A percentile compares a stretch with the other conserved stretches of the same genome.
Evolutionary conservation across 192 early-diverging fungal species (phyloP).

Genomic region (Linnemannia schmuckeri): DNA sequence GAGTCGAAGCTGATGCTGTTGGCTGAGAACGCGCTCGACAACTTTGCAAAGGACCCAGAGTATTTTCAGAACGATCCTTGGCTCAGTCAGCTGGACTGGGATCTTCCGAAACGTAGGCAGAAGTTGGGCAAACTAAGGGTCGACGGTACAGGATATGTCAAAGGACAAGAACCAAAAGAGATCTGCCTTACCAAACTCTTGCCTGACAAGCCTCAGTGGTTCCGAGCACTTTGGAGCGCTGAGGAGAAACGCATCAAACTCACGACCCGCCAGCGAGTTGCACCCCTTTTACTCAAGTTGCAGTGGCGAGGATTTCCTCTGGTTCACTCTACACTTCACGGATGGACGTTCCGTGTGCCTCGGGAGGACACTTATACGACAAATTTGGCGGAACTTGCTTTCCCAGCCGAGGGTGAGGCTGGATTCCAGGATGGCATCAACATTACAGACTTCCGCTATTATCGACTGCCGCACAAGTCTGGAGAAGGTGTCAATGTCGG

Average conservation of each 20-base stretch:
- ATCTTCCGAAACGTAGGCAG: conserved; percentile 47
- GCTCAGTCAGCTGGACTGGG: conserved; percentile 88
- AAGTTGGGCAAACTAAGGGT: conserved; percentile 55
- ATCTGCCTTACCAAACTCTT: conserved; percentile 56
- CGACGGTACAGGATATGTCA: conserved; percentile 29
- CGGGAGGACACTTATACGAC: conserved; percentile 44
- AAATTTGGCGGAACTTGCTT: conserved; percentile 22
- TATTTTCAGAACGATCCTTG: conserved; percentile 76
- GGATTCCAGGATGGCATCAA: conserved; percentile 61
- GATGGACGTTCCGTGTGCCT: conserved; percentile 89
- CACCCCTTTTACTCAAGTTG: conserved; percentile 86
- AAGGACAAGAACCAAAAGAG: conserved; percentile 63
- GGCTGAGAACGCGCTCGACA: conserved; percentile 59
- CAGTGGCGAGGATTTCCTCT: conserved; percentile 89
- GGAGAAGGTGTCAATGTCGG: conserved; percentile 85
- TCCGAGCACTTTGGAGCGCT: conserved; percentile 80
- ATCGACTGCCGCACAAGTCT: conserved; percentile 88
- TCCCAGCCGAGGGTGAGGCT: conserved; percentile 46
- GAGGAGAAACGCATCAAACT: conserved; percentile 72
- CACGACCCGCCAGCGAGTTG: conserved; percentile 75
- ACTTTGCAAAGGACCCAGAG: conserved; percentile 35
- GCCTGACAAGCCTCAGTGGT: conserved; percentile 83
- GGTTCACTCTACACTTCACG: conserved; percentile 71
- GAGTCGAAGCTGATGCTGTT: conserved; percentile 63
- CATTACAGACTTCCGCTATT: conserved; percentile 65